Evolutionary conservation across 768 basidiomycete genomes (phyloP), one percentile per base, ranked within the genome.

Genomic region (Hydnomerulius pinastri): DNA sequence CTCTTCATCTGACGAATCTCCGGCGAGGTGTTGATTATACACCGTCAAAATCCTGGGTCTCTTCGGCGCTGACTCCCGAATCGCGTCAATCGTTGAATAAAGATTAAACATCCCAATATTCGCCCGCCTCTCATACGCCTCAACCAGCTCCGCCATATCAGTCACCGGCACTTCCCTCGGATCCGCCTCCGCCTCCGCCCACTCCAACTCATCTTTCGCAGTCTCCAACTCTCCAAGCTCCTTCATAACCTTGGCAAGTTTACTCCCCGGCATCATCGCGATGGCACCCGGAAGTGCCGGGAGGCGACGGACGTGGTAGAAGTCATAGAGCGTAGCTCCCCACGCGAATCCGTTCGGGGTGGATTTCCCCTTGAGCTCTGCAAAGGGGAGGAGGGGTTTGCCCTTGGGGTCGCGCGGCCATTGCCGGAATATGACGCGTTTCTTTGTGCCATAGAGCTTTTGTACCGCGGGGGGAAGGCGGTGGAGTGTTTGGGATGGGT

Each of bases 351-450:
- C 59, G 10, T 63, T 64, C 0, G 56, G 59, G 2, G 60, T 58
- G 4, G 50, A 6, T 35, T 44, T 69, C 1, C 67, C 68, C 4
- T 3, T 37, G 12, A 13, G 4, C 1, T 29, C 20, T 4, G 27
- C 17, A 8, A 3, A 27, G 2, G 32, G 36, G 2, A 18, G 1
- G 12, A 69, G 23, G 4, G 1, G 5, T 9, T 47, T 42, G 1
- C 68, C 66, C 0, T 56, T 41, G 0, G 58, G 58, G 24, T 56
- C 44, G 24, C 67, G 66, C 1, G 66, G 64, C 67, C 67, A 68
- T 2, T 2, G 1, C 2, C 62, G 50, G 33, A 70, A 59, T 0
- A 63, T 28, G 25, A 48, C 45, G 12, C 67, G 68, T 29, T 38
- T 63, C 15, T 12, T 36, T 13, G 2, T 0, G 1, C 50, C 55